Evolutionary conservation across 78 protist species (phyloP), one percentile per base, ranked within the genome.

Genomic region (Dictyostelium brefeldianum): DNA sequence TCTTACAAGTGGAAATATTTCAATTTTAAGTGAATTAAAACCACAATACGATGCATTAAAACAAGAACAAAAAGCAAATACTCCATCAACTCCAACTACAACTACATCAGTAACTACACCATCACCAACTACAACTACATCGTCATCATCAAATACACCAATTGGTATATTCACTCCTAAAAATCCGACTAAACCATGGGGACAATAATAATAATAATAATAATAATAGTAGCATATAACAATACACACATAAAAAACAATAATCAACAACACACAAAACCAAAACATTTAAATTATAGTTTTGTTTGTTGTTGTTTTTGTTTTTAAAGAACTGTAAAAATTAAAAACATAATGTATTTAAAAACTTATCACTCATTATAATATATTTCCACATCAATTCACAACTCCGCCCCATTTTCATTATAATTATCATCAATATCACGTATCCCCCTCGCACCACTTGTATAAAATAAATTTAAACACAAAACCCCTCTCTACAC

Each of bases 1-100:
- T 29, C 73, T 65, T 65, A 65, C 73, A 65, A 29, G 73, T 25
- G 73, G 73, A 11, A 65, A 65, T 25, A 27, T 65, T 65, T 65
- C 73, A 65, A 29, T 65, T 65, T 65, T 65, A 65, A 29, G 27
- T 10, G 46, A 22, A 29, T 65, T 65, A 14, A 65, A 65, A 65
- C 73, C 73, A 65, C 73, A 65, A 65, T 65, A 29, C 12, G 73
- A 65, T 2, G 73, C 25, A 65, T 29, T 65, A 65, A 65, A 65
- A 65, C 73, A 59, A 59, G 69, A 59, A 59, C 77, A 69, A 69
- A 36, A 25, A 18, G 48, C 46, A 43, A 18, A 20, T 18, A 20
- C 53, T n/a, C 15, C 81, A 20, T 5, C 41, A 18, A 20, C 81
- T 3, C 22, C 57, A 22, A 57, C 67, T 0, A 29, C 56, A 27